Evolutionary conservation across 257 asterid genomes (phyloP).

Genomic region (Cynanchum wilfordii): DNA sequence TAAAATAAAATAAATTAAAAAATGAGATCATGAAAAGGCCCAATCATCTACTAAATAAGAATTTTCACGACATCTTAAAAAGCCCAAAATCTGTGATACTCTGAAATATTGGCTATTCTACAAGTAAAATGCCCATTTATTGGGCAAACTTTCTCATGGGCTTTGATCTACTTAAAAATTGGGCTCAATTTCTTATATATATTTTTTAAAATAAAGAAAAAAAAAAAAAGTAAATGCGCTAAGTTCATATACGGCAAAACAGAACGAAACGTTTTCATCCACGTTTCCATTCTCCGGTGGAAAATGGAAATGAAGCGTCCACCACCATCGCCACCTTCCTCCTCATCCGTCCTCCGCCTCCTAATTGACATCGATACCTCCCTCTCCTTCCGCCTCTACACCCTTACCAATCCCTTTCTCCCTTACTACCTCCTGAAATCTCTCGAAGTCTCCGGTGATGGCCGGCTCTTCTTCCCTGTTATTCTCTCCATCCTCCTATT

Average conservation of each 20-base stretch:
- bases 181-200: too few species aligned
- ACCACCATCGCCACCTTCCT: conserved; percentile 19
- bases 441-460: conserved; percentile 92
- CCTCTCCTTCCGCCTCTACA: conserved; percentile 63
- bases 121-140: too few species aligned
- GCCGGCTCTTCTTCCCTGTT: conserved; percentile 82
- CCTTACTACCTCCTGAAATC: conserved; percentile 66
- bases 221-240: too few species aligned
- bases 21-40: too few species aligned
- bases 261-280: background rate
- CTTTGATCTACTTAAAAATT: too few species aligned
- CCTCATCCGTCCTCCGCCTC: conserved; percentile 42
- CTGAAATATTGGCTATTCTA: too few species aligned
- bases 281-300: background rate
- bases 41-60: too few species aligned
- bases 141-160: too few species aligned
- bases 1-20: too few species aligned
- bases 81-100: too few species aligned
- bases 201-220: too few species aligned
- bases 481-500: conserved; percentile 45
- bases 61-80: too few species aligned
- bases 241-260: background rate
- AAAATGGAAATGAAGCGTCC: conserved; percentile 27
- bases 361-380: conserved; percentile 49
- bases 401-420: conserved; percentile 56